Evolutionary conservation across 768 basidiomycete genomes (phyloP).

Genomic region (Leccinum uliginosum): DNA sequence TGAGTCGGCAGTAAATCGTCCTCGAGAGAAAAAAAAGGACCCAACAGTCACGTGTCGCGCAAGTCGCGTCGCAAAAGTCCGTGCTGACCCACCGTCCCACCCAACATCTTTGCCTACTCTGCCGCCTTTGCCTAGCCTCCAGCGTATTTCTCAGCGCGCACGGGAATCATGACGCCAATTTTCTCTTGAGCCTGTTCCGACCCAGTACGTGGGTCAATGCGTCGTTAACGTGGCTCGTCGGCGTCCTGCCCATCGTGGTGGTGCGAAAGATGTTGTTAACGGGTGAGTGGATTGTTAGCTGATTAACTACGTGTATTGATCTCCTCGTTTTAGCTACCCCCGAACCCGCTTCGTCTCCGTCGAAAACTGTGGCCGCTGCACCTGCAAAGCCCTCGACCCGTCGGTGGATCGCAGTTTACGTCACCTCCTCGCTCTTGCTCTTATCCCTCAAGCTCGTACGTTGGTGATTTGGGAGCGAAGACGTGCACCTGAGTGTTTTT

Average conservation of each 20-base stretch:
- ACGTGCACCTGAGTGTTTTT: constrained; percentile 50
- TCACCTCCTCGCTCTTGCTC: constrained; percentile 42
- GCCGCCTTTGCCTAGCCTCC: constrained; percentile 42
- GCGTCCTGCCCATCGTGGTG: constrained; percentile 54
- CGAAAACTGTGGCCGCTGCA: constrained; percentile 42
- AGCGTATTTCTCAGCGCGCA: constrained; percentile 30
- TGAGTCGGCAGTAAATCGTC: constrained; percentile 88
- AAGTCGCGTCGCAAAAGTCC: constrained; percentile 49
- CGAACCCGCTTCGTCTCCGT: constrained; percentile 49
- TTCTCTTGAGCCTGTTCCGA: constrained; percentile 36
- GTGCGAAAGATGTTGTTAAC: constrained; percentile 56
- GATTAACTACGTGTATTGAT: background rate
- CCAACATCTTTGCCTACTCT: constrained; percentile 50
- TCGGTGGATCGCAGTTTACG: constrained; percentile 44
- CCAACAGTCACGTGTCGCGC: too few relatives aligned
- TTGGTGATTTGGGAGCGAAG: constrained; percentile 25
- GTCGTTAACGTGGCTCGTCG: constrained; percentile 43
- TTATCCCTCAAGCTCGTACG: constrained; percentile 41
- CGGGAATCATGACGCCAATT: constrained; percentile 16
- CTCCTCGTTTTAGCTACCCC: constrained; percentile 35
- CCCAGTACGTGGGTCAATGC: constrained; percentile 43
- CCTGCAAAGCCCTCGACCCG: constrained; percentile 44
- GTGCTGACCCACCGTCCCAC: constrained; percentile 58
- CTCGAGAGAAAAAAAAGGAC: too few relatives aligned
- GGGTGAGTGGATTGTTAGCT: constrained; percentile 39